Percentiles rank a stretch among this genome's conserved stretches.
phyloP scores from a whole-genome alignment of 768 basidiomycete species.

The Neoboletus brunneissimus region DNA sequence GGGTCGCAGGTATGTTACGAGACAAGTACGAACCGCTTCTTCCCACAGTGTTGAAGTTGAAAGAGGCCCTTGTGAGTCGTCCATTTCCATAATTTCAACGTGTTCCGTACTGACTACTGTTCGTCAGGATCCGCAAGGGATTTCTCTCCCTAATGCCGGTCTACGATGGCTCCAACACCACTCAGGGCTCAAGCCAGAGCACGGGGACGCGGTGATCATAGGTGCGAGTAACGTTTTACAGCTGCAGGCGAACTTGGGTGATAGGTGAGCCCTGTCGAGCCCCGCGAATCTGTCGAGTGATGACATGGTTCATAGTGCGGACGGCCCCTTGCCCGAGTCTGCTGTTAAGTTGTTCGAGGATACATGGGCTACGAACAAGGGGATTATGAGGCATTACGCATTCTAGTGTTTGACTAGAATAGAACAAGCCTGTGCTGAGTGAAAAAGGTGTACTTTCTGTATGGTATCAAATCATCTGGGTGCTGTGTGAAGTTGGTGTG shows the following conservation, averaged over 20 bases:
- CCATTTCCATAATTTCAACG: background rate
- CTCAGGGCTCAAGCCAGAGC: background rate
- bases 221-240: background rate
- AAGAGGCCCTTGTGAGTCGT: slow-evolving; percentile 2
- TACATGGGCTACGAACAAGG: background rate
- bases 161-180: background rate
- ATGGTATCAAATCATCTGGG: background rate
- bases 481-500: slow-evolving; percentile 17
- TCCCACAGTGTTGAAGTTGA: slow-evolving; percentile 2
- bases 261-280: background rate
- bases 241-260: background rate
- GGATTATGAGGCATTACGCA: background rate
- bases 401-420: background rate
- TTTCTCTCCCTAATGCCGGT: background rate
- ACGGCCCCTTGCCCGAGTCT: background rate
- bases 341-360: background rate
- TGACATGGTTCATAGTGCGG: background rate
- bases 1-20: background rate
- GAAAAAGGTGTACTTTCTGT: background rate
- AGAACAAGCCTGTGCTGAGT: background rate
- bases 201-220: background rate
- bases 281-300: background rate
- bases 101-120: background rate
- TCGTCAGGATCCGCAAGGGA: background rate
- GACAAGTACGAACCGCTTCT: background rate